Conservation (phyloP, 2,329 filamentous ascomycete genomes). For the Trichoderma sp. region DNA sequence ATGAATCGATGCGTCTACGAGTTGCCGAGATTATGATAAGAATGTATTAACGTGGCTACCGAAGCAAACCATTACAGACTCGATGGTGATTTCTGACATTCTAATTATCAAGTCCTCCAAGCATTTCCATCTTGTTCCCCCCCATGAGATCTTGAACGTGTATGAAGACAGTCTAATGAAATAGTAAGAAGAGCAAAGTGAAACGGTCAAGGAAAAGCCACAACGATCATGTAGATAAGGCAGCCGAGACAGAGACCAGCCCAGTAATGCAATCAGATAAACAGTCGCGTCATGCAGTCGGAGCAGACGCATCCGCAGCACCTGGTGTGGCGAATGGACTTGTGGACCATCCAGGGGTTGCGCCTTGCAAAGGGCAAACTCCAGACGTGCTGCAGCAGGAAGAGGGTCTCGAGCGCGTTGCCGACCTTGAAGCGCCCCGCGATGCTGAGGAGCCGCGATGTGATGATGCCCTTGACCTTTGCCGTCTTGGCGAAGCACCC, state of each 20-base stretch:
- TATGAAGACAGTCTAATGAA: too few species aligned
- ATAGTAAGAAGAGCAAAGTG: too few species aligned
- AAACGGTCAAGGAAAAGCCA: too few species aligned
- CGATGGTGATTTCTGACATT: too few species aligned
- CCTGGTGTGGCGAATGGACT: conserved; percentile 52
- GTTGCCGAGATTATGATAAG: background rate
- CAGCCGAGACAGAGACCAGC: background rate
- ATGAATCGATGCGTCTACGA: background rate
- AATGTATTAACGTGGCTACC: too few species aligned
- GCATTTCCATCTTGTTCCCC: too few species aligned
- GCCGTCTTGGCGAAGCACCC: conserved; percentile 44
- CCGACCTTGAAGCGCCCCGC: conserved; percentile 46
- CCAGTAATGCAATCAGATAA: too few species aligned
- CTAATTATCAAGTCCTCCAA: too few species aligned
- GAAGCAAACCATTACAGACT: too few species aligned
- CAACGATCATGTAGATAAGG: too few species aligned
- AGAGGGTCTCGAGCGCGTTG: conserved; percentile 49
- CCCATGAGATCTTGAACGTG: too few species aligned
- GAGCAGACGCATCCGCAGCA: background rate
- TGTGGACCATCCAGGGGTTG: conserved; percentile 49
- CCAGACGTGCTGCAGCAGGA: conserved; percentile 49
- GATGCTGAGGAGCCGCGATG: conserved; percentile 40
- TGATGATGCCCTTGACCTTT: conserved; percentile 36
- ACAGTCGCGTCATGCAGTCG: too few species aligned
- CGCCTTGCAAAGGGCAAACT: conserved; percentile 36